Evolutionary conservation across 2,329 filamentous ascomycete genomes (phyloP), one percentile per base, ranked within the genome.

Genomic region (Aspergillus sp.): DNA sequence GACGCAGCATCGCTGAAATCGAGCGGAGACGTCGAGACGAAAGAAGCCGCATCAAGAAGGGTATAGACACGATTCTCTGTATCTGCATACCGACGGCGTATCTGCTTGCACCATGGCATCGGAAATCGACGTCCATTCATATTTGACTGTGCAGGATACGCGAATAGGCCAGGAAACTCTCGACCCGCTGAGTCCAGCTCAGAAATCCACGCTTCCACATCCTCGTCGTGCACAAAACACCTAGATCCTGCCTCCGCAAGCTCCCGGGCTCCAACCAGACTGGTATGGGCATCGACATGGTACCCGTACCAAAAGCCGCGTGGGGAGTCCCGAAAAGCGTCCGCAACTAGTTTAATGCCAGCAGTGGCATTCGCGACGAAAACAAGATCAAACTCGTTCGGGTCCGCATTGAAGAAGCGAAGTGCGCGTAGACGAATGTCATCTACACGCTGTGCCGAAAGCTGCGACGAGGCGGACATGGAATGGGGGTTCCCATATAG

Each of bases 401-500:
- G 90, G 62, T 92, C 86, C 2, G 92, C 93, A 44, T 88, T 87
- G 75, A 97, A 92, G 67, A 96, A 91, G 2, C 80, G 80, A 33
- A 98, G 77, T 2, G 90, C 80, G 14, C 85, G 82, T 37, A 91
- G 75, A 8, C 93, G 86, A 31, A 89, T 80, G 72, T 93, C 86
- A 62, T 96, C 92, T 56, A 96, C 85, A 6, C 88, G 83, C 2
- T 83, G 81, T 0, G 90, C 89, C 0, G 90, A 88, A 33, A 87
- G 80, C 68, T 95, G 91, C 0, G 93, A 96, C 3, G 92, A 88
- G 14, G 83, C 79, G 2, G 93, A 96, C 50, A 86, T 88, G 0
- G 93, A 97, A 75, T 98, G 93, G 0, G 93, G 93, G 62, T 98
- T 98, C 39, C 93, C 93, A 65, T 93, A 92, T 0, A 98, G 79